Evolutionary conservation across 2,329 filamentous ascomycete genomes (phyloP).

Genomic region (Cytospora schulzeri): DNA sequence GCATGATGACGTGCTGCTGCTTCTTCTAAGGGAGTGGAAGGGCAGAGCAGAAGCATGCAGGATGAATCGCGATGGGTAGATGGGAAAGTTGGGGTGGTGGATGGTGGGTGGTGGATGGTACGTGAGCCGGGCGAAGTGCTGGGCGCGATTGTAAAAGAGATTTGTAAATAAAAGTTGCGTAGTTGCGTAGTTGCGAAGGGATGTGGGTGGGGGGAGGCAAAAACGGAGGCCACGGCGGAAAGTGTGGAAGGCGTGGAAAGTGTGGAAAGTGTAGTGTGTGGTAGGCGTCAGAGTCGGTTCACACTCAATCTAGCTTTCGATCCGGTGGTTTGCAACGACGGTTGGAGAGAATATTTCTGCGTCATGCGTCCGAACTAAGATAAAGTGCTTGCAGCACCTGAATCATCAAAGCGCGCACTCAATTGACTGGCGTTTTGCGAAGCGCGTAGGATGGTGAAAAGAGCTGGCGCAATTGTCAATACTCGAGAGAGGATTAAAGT

Average conservation of each 20-base stretch:
- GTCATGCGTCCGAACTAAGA: not conserved
- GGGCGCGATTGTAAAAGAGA: conserved; percentile 14
- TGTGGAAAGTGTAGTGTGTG: not conserved
- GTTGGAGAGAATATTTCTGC: not conserved
- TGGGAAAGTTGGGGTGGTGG: not conserved
- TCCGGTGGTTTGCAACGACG: not conserved
- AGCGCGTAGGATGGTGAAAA: conserved; percentile 3
- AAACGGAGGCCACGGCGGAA: not conserved
- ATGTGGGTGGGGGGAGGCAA: conserved; percentile 9
- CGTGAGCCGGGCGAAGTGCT: not conserved
- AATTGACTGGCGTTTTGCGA: not conserved
- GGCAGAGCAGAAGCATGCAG: conserved; percentile 25
- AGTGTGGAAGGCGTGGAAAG: no score
- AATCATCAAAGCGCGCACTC: conserved; percentile 5
- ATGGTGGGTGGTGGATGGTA: not conserved
- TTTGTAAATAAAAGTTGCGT: conserved; percentile 18
- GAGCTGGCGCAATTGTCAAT: conserved; percentile 4
- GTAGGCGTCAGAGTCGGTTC: not conserved
- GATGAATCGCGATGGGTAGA: not conserved
- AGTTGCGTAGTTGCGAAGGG: conserved; percentile 18
- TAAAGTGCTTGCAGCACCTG: conserved; percentile 21
- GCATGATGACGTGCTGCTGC: conserved; percentile 31
- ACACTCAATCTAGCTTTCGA: not conserved
- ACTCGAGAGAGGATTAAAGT: conserved; percentile 11
- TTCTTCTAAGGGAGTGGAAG: conserved; percentile 6